Percentiles rank a stretch among this genome's conserved stretches.
Conservation (phyloP, 352 stramenopile genomes). For the Phytophthora cactorum region DNA sequence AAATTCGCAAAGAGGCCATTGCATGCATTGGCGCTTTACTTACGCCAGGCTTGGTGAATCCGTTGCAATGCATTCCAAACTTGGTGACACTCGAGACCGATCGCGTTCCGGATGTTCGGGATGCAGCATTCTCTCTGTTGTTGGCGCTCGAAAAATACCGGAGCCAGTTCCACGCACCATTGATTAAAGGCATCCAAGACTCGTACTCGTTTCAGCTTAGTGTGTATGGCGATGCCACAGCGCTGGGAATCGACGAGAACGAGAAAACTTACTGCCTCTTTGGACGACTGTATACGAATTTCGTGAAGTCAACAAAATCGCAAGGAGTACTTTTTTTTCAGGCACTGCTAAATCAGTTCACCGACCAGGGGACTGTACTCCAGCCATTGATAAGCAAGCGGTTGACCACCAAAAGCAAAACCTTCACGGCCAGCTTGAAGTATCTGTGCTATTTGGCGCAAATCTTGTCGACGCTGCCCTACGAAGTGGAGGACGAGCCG, state of each 20-base stretch:
- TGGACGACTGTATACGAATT: conserved; percentile 72
- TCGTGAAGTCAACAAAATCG: conserved; percentile 49
- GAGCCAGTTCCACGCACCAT: conserved; percentile 54
- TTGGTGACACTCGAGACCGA: conserved; percentile 85
- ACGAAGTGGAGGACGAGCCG: conserved; percentile 83
- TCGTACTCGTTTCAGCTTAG: conserved; percentile 76
- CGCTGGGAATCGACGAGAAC: conserved; percentile 70
- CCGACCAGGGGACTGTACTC: conserved; percentile 54
- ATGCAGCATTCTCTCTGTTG: conserved; percentile 73
- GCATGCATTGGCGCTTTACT: conserved; percentile 70
- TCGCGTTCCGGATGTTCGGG: conserved; percentile 64
- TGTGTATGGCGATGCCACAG: conserved; percentile 53
- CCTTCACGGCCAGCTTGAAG: conserved; percentile 40
- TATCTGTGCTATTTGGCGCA: conserved; percentile 83
- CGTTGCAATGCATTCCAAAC: conserved; percentile 76
- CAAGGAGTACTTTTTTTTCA: conserved; percentile 68
- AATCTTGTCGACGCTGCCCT: conserved; percentile 74
- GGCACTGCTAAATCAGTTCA: conserved; percentile 78
- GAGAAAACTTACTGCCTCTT: conserved; percentile 77
- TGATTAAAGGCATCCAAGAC: conserved; percentile 64
- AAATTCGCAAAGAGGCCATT: conserved; percentile 76
- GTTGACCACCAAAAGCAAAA: conserved; percentile 8
- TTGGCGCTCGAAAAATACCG: conserved; percentile 66
- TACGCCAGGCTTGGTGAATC: conserved; percentile 81
- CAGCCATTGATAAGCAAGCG: conserved; percentile 31